Percentiles rank a stretch among this genome's conserved stretches.
Conservation (phyloP, 1,139 yeast genomes). For the Neolecta irregularis region DNA sequence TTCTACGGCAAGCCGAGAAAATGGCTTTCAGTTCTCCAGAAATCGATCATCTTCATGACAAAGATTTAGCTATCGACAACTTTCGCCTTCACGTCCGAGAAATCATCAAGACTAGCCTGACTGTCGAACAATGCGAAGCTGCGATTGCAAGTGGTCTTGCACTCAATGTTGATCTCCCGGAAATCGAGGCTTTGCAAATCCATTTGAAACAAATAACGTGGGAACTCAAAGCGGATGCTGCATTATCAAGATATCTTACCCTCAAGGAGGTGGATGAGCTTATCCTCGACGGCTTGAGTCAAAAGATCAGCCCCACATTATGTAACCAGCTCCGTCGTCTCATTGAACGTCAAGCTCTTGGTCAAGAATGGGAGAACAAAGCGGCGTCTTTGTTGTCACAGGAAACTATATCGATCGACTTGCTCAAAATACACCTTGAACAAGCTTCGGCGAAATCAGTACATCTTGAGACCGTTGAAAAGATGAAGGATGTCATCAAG, state of each 20-base stretch:
- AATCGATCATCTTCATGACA: conserved; percentile 42
- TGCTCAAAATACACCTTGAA: conserved; percentile 4
- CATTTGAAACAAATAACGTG: conserved; percentile 37
- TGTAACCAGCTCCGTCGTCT: conserved; percentile 17
- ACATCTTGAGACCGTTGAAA: conserved; percentile 6
- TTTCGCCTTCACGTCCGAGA: conserved; percentile 38
- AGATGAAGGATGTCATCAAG: conserved; percentile 16
- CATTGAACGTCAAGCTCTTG: conserved; percentile 13
- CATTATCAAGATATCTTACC: conserved; percentile 20
- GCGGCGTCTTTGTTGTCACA: conserved; percentile 13
- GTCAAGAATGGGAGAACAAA: conserved; percentile 18
- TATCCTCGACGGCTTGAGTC: conserved; percentile 27
- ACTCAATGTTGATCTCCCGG: conserved; percentile 42
- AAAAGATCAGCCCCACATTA: conserved; percentile 23
- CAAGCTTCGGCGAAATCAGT: conserved; percentile 7
- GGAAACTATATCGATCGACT: conserved; percentile 11
- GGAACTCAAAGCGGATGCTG: conserved; percentile 23
- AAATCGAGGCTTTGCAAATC: conserved; percentile 35
- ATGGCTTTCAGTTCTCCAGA: conserved; percentile 43
- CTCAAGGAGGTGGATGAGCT: conserved; percentile 28
- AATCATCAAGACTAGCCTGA: conserved; percentile 17
- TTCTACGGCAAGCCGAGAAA: conserved; percentile 35
- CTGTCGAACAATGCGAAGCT: conserved; percentile 21
- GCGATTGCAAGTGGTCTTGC: conserved; percentile 37
- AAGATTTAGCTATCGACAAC: conserved; percentile 38